Conservation (phyloP, 1,284 basidiomycete genomes). For the Boletus subluridellus region DNA sequence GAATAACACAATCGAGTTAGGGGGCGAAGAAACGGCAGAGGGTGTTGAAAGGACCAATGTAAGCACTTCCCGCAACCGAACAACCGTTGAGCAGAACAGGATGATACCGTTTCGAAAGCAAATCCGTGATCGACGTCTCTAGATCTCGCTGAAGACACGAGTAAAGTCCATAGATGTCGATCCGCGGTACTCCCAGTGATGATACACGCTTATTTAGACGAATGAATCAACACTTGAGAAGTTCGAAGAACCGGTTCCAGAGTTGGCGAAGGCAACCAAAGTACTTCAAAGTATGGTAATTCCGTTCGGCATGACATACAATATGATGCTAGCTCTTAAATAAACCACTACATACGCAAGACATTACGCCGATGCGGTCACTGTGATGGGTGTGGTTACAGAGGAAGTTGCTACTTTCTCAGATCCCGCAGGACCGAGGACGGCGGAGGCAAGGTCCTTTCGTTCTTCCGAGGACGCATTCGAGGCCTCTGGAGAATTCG, state of each 20-base stretch:
- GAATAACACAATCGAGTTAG: neutral
- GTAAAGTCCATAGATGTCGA: neutral
- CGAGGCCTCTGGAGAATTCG: constrained; percentile 27
- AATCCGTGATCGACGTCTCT: too few relatives aligned
- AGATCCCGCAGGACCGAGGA: neutral
- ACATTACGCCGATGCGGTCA: constrained; percentile 22
- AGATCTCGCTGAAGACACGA: neutral
- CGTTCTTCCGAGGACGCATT: constrained; percentile 9
- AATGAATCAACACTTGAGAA: neutral
- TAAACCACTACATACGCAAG: neutral
- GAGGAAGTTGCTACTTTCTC: constrained; percentile 3
- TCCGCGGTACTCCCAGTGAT: neutral
- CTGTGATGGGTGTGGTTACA: constrained; percentile 5
- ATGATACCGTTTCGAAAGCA: too few relatives aligned
- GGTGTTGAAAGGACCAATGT: neutral
- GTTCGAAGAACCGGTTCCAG: neutral
- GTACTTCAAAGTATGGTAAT: too few relatives aligned
- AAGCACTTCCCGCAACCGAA: too few relatives aligned
- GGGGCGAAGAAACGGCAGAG: neutral
- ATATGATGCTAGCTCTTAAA: neutral
- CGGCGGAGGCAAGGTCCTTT: constrained; percentile 11
- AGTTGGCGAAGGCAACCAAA: neutral
- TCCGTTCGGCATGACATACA: neutral
- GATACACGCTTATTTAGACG: neutral
- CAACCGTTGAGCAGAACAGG: too few relatives aligned